These are phyloP conservation scores for Metschnikowia aberdeeniae DNA, from an alignment of 805 yeast species.

Conservation along the genomic window DNA sequence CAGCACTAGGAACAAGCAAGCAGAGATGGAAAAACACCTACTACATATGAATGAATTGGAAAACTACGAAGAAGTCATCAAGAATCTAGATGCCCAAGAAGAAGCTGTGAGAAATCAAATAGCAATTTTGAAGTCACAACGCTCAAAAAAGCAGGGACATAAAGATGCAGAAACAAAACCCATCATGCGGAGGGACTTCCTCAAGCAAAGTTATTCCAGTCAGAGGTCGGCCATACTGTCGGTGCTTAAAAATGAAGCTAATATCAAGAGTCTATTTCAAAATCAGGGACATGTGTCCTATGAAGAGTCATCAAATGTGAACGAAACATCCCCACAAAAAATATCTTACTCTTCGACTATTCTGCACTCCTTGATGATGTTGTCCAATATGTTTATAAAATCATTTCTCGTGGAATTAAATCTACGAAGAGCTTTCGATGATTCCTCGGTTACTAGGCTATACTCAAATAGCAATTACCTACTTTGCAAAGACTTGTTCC, in stretches of 20 bases:
- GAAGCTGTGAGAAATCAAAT: conserved; percentile 12
- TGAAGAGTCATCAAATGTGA: neutral
- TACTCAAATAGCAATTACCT: conserved; percentile 1
- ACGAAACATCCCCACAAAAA: neutral
- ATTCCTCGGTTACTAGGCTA: conserved; percentile 5
- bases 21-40: conserved; percentile 7
- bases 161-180: neutral
- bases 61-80: conserved; percentile 13
- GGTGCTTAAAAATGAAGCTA: neutral
- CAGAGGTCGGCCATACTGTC: conserved; percentile 3
- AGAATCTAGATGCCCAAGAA: conserved; percentile 12
- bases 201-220: neutral
- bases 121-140: conserved; percentile 4
- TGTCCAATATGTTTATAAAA: conserved; percentile 23
- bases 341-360: conserved; percentile 17
- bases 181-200: neutral
- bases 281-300: neutral
- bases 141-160: neutral
- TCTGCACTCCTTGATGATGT: conserved; percentile 20
- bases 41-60: conserved; percentile 14
- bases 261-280: conserved; percentile 1
- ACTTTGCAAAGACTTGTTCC: conserved; percentile 18
- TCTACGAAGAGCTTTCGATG: conserved; percentile 18
- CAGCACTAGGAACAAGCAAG: conserved; percentile 9
- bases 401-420: conserved; percentile 29